Conservation (phyloP, 148 eudicot genomes). For the Suaeda aralocaspica region DNA sequence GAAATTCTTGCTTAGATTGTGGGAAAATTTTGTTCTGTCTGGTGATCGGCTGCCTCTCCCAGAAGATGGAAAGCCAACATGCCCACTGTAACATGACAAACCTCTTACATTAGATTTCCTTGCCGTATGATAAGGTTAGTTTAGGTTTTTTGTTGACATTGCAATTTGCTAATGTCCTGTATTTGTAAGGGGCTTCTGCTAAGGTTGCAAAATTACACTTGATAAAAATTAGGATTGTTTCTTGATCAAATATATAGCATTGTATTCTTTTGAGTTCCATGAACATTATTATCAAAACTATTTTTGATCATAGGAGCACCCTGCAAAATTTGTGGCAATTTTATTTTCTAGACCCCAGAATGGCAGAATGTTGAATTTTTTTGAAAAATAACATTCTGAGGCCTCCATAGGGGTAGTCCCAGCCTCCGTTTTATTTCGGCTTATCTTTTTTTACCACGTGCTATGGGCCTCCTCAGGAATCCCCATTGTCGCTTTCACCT, state of each 20-base stretch:
- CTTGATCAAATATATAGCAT: neutral
- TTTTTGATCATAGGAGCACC: too few species aligned
- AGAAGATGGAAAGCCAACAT: too few species aligned
- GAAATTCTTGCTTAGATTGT: constrained; percentile 49
- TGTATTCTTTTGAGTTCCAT: neutral
- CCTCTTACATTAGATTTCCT: constrained; percentile 1
- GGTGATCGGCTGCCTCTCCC: neutral
- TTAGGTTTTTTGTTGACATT: neutral
- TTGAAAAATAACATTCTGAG: too few species aligned
- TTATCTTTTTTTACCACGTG: too few species aligned
- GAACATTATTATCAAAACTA: neutral
- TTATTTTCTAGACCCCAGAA: too few species aligned
- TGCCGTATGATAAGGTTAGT: too few species aligned
- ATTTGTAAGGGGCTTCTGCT: constrained; percentile 16
- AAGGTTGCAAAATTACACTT: neutral
- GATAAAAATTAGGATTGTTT: constrained; percentile 7
- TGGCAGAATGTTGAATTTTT: too few species aligned
- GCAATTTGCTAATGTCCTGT: constrained; percentile 21
- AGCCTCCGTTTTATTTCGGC: too few species aligned
- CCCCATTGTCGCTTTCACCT: too few species aligned
- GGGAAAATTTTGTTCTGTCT: constrained; percentile 16
- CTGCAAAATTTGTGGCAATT: too few species aligned
- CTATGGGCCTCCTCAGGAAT: too few species aligned
- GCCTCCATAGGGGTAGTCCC: too few species aligned
- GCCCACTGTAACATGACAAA: constrained; percentile 30